Conservation (phyloP, 2,329 filamentous ascomycete genomes). For the Cordyceps cicadae region DNA sequence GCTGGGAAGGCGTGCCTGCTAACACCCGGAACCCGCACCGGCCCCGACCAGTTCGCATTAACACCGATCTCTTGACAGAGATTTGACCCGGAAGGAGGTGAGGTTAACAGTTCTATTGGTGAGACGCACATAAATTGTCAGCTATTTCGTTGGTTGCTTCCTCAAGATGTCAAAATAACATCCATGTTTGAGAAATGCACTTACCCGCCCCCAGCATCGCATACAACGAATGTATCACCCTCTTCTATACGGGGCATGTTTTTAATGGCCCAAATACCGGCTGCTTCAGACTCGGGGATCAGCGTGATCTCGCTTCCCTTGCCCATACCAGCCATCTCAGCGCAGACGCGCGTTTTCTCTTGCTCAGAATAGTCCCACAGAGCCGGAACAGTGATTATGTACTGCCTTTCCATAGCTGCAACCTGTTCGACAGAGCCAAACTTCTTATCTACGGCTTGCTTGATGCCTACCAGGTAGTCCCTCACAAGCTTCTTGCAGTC, state of each 20-base stretch:
- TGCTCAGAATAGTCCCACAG: constrained; percentile 1
- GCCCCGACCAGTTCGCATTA: not conserved
- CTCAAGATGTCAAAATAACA: not conserved
- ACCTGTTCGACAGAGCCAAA: not conserved
- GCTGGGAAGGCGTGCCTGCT: too few species aligned
- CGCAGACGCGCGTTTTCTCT: constrained; percentile 1
- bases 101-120: constrained; percentile 3
- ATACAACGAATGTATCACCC: not conserved
- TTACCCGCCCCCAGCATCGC: not conserved
- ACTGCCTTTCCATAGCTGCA: not conserved
- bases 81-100: not conserved
- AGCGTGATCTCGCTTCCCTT: not conserved
- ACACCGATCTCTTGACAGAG: not conserved
- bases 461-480: not conserved
- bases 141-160: not conserved
- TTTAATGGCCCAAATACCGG: not conserved
- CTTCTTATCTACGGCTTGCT: constrained; percentile 2
- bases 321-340: not conserved
- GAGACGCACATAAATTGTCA: not conserved
- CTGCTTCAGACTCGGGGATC: not conserved
- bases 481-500: constrained; percentile 1
- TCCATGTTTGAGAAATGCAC: not conserved
- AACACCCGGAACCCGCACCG: not conserved
- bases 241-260: not conserved
- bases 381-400: not conserved